Base-by-base conservation (phyloP, 768 basidiomycete genomes). In the Tulasnella sp. region DNA sequence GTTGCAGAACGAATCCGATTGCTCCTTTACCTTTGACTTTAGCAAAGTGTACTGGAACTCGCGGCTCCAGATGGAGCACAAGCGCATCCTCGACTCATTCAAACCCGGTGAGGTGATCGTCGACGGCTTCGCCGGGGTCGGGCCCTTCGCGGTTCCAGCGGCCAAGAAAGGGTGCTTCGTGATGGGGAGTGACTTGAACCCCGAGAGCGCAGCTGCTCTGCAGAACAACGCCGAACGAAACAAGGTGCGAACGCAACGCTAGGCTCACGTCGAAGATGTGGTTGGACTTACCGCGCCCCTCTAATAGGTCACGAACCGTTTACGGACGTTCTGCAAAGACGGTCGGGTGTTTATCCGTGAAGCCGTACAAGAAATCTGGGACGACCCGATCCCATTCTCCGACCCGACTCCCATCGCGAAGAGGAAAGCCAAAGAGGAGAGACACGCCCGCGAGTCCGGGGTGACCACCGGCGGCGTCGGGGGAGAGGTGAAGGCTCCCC, bases 11-110 rank as follows among this genome's bases (percentile, higher is more conserved):
- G 96, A 99, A 82, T 87, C 89, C 8, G 86, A 88, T 76, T 98
- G 95, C 79, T 83, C 82, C 37, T 98, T 98, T 80, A 89, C 85
- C 1, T 98, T 99, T 77, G 95, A 99, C 79, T 99, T 98, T 78
- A 89, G 90, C 6, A 84, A 89, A 78, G 97, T 98, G 14, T 99
- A 99, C 80, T 99, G 95, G 95, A 99, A 99, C 82, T 96, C 95
- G 17, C 89, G 97, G 41, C 82, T 99, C 40, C 91, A 94, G 72
- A 88, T 89, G 4, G 97, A 99, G 78, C 97, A 99, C 77, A 87
- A 88, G 34, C 89, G 95, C 2, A 83, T 99, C 17, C 91, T 98
- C 47, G 79, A 84, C 19, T 75, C 84, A 40, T 95, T 98, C 80
- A 78, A 84, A 34, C 86, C 88, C 0, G 78, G 78, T 1, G 84